Evolutionary conservation across 768 basidiomycete genomes (phyloP), one percentile per base, ranked within the genome.

Genomic region (Paxillus involutus): DNA sequence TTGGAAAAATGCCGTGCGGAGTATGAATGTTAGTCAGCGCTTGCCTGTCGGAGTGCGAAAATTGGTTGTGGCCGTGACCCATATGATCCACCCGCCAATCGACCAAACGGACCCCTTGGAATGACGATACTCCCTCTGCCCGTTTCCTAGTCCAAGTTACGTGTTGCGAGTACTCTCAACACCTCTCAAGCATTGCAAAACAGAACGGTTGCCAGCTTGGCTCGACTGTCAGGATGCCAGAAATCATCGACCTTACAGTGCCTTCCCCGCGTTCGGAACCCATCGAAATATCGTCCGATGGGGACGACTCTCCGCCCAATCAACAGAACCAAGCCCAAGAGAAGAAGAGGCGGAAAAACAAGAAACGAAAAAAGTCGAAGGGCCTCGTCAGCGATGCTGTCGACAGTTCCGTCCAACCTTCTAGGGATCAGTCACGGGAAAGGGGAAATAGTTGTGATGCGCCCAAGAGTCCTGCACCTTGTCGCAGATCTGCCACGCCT

Each of bases 401-500:
- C 37, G 52, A 54, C 44, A 52, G 40, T 56, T 65, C 63, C 58
- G 24, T 41, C 16, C 61, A 49, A 16, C 59, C 56, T 47, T 60
- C 64, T 36, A 62, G 62, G 47, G 44, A 51, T 29, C 61, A 56
- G 48, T 62, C 69, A 12, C 60, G 46, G 6, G 59, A 59, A 39
- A 36, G 30, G 30, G 59, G 30, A 44, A 41, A 37, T 48, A 43
- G 45, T 26, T 52, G 10, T 52, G 49, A 37, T 24, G 39, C 51
- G 39, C 45, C 40, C 33, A 17, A 50, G n/a, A 48, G 14, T 53
- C 46, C 58, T 51, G n/a, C 44, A 40, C 44, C 61, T 66, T 61
- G 29, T 63, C 78, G 24, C 72, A 73, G 19, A 69, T 80, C 55
- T 77, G 71, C 59, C 67, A 77, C 65, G 65, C 32, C 77, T 71